Evolutionary conservation across 1,139 yeast species (phyloP), one percentile per base, ranked within the genome.

Genomic region (Saccharomyces uvarum): DNA sequence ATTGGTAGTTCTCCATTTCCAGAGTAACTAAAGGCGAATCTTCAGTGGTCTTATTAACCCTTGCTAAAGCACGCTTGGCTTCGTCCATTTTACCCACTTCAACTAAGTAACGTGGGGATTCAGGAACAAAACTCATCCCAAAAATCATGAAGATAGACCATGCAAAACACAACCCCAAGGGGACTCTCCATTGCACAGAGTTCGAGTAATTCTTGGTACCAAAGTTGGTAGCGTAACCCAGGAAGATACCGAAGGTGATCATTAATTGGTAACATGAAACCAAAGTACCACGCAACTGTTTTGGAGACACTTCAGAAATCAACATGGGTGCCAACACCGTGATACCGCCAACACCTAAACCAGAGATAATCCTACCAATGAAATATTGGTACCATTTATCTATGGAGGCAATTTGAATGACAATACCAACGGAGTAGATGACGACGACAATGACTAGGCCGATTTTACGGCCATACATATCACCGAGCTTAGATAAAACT

Each of bases 91-190:
- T 73, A 55, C 76, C 80, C 51, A 70, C 73, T 57, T 81, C 78
- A 57, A 84, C 77, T 68, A 78, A 77, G 72, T 73, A 86, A 73
- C 95, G 79, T 61, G 95, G 90, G 46, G 91, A 82, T 71, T 86
- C 95, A 55, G 95, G 95, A 71, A 84, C 79, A 64, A 83, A 73
- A 53, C 76, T 61, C 81, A 85, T 80, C 67, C 87, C 91, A 41
- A 68, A 58, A 49, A 73, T 61, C 63, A 76, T 68, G 50, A 75
- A 59, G 49, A 69, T 52, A 24, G 77, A 75, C 76, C 77, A 75
- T 50, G 70, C 68, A 64, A 77, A 74, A 56, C 75, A 72, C 49
- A 77, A 61, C 57, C 85, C 86, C 65, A 82, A 71, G 50, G 83
- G 84, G 57, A 81, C 76, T 77, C 85, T 79, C 80, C 83, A 82